phyloP scores from a whole-genome alignment of 73 alveolate species.

The Breviolum minutum region DNA sequence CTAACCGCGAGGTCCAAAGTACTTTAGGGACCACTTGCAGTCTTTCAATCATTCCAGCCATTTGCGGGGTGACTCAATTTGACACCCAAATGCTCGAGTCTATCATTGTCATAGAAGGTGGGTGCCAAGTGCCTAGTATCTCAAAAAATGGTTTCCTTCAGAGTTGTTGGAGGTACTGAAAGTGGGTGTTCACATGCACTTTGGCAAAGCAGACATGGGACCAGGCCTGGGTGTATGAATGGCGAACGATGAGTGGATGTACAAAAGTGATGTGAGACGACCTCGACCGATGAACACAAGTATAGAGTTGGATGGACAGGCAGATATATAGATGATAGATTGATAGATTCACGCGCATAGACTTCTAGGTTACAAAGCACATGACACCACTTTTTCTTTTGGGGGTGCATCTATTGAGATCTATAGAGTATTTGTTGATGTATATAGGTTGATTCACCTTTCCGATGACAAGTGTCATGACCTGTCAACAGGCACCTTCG shows the following conservation, averaged over 20 bases:
- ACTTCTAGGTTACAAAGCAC: no score
- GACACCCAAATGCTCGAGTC: background rate
- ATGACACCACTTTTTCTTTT: no score
- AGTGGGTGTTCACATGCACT: conserved; percentile 90
- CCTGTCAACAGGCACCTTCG: conserved; percentile 61
- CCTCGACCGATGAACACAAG: no score
- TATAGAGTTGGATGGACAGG: no score
- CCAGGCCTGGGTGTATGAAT: conserved; percentile 24
- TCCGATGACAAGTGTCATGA: background rate
- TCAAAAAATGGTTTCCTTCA: background rate
- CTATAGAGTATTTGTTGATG: background rate
- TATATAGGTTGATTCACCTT: background rate
- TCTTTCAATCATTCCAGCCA: background rate
- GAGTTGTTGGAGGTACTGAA: conserved; percentile 34
- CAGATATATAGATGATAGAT: no score
- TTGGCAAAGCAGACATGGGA: conserved; percentile 90
- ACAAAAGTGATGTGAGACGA: no score
- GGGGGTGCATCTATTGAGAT: background rate
- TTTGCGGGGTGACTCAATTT: background rate
- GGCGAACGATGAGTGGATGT: background rate
- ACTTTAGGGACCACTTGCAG: background rate
- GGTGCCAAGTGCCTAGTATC: background rate
- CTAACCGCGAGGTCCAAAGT: background rate
- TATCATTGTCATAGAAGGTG: background rate
- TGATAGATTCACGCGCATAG: no score